Conservation (phyloP, 805 yeast genomes). For the Brettanomyces sp. region DNA sequence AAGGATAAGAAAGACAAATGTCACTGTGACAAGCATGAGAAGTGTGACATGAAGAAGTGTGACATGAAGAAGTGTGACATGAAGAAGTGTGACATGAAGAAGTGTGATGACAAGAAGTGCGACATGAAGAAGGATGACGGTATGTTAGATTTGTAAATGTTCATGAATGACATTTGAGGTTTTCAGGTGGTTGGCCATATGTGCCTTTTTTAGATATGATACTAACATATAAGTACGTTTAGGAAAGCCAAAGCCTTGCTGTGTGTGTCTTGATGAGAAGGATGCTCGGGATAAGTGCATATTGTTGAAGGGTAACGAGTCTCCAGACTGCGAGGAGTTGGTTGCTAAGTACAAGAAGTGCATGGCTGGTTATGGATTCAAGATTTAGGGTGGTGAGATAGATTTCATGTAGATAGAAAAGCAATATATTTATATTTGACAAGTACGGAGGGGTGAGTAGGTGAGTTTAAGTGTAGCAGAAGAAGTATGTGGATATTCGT, state of each 20-base stretch:
- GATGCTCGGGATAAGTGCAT: slow-evolving; percentile 78
- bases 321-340: slow-evolving; percentile 67
- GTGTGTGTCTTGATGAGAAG: slow-evolving; percentile 69
- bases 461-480: no score
- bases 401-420: neutral
- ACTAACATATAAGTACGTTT: neutral
- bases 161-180: no score
- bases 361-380: slow-evolving; percentile 90
- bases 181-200: neutral
- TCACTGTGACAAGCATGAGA: neutral
- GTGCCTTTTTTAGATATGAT: neutral
- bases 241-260: slow-evolving; percentile 61
- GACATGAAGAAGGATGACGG: slow-evolving; percentile 1
- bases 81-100: neutral
- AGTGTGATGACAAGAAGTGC: neutral
- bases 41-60: neutral
- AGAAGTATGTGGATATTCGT: no score
- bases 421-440: neutral
- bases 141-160: neutral
- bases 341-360: slow-evolving; percentile 71
- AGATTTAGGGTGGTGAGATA: slow-evolving; percentile 19
- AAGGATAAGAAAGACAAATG: neutral
- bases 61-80: neutral
- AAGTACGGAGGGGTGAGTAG: neutral
- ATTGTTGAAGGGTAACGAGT: slow-evolving; percentile 71